These are phyloP conservation scores for Stemphylium lycopersici DNA, from an alignment of 2,329 filamentous ascomycete species.

Conservation along the genomic window DNA sequence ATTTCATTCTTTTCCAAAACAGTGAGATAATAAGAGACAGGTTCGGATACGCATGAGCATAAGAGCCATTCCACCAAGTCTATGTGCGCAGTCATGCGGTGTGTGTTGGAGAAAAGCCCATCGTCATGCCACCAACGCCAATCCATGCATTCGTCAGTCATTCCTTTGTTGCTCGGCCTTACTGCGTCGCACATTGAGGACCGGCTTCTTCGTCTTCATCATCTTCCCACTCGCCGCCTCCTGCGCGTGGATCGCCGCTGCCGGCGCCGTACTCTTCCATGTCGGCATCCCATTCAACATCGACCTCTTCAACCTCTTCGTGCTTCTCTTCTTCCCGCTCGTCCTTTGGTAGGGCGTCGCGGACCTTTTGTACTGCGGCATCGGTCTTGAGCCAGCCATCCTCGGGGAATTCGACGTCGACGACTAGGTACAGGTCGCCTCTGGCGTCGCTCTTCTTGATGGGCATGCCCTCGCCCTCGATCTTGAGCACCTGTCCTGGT, in stretches of 20 bases:
- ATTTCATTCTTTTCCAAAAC: no score
- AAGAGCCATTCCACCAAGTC: no score
- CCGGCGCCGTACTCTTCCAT: constrained; percentile 83
- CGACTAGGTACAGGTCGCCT: constrained; percentile 85
- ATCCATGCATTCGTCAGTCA: constrained; percentile 31
- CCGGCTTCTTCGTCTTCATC: constrained; percentile 65
- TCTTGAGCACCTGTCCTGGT: constrained; percentile 83
- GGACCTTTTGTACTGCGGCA: constrained; percentile 71
- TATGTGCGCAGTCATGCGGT: no score
- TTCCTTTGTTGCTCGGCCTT: constrained; percentile 34
- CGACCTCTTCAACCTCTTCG: constrained; percentile 80
- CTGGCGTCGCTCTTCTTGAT: constrained; percentile 80
- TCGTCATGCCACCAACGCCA: constrained; percentile 25
- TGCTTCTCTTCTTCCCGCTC: constrained; percentile 64
- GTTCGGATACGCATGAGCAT: no score
- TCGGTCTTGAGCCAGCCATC: constrained; percentile 78
- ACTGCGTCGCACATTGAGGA: constrained; percentile 77
- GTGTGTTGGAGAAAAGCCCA: constrained; percentile 6
- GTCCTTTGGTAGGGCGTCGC: constrained; percentile 73
- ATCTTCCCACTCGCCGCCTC: constrained; percentile 72
- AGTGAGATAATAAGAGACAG: no score
- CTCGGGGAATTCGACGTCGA: constrained; percentile 88
- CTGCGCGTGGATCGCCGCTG: constrained; percentile 70
- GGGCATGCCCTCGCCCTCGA: constrained; percentile 93
- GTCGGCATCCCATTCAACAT: constrained; percentile 81